Base-by-base conservation (phyloP, 768 basidiomycete genomes). In the Boletellus emodensis region DNA sequence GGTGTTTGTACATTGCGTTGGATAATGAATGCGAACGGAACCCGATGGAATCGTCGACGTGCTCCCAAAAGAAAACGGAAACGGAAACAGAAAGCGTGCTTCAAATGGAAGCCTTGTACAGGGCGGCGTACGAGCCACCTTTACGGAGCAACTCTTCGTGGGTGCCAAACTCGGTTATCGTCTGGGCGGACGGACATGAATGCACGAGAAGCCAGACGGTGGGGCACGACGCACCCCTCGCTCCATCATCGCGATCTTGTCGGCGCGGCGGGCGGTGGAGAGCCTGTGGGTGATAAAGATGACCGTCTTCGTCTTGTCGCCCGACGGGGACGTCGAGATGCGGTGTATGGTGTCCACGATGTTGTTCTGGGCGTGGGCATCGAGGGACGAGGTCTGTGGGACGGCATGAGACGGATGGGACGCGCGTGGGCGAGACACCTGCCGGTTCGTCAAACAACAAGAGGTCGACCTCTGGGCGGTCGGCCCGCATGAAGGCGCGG, bases 181-280 rank as follows among this genome's bases (percentile, higher is more conserved):
- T 84, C 86, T 88, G 54, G 38, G 44, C 61, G 60, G 62, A 51
- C 61, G 60, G 62, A 51, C 24, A 66, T 64, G 55, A 63, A 55
- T 42, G 18, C 32, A 14, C 28, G 49, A 42, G 49, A 55, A 53
- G 42, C 39, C 41, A 28, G 35, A 50, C 24, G 52, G 35, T 52
- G 35, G 30, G 45, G 12, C 51, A 40, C 38, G n/a, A 73, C 76
- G 53, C 56, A 78, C 76, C 49, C 88, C 88, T 60, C 78, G 77
- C 59, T 90, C 84, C 85, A 90, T 88, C 83, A 90, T 86, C 38
- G 86, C 88, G 56, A 90, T 80, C 69, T 89, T 90, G 71, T 92
- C 87, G 54, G 90, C 90, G 38, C 86, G 81, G 3, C 87, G 83
- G 17, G 89, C 88, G 40, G 85, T 87, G 22, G 85, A 82, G 51